Percentiles rank a stretch among this genome's conserved stretches.
Conservation (phyloP, 192 early-diverging fungal species). For the Mortierella hygrophila region DNA sequence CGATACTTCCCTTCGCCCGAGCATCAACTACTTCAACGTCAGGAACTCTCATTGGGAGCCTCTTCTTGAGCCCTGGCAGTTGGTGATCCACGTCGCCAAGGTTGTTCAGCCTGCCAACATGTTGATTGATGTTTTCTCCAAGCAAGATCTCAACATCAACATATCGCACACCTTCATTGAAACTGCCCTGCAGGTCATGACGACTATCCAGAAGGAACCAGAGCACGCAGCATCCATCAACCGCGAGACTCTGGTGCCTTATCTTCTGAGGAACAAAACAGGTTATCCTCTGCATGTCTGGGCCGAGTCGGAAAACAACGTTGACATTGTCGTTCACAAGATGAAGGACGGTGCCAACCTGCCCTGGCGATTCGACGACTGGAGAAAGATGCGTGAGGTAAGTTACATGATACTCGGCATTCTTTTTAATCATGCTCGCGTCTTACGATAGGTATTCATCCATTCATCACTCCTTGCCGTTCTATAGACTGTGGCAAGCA, state of each 20-base stretch:
- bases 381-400: slow-evolving; percentile 92
- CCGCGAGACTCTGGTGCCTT: slow-evolving; percentile 68
- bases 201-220: slow-evolving; percentile 58
- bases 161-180: slow-evolving; percentile 86
- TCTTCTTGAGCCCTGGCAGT: slow-evolving; percentile 91
- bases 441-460: neutral
- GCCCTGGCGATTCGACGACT: slow-evolving; percentile 98
- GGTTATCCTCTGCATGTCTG: slow-evolving; percentile 93
- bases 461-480: neutral
- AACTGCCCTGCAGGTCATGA: slow-evolving; percentile 71
- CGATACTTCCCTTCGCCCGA: slow-evolving; percentile 75
- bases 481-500: slow-evolving; percentile 40
- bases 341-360: slow-evolving; percentile 80
- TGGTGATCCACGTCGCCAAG: slow-evolving; percentile 67
- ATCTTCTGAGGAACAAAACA: slow-evolving; percentile 90
- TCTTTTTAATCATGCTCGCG: neutral
- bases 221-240: slow-evolving; percentile 38
- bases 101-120: slow-evolving; percentile 54
- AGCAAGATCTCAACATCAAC: slow-evolving; percentile 86
- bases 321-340: slow-evolving; percentile 76
- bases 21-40: slow-evolving; percentile 95
- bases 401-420: slow-evolving; percentile 6
- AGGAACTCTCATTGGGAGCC: slow-evolving; percentile 99
- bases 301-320: slow-evolving; percentile 75
- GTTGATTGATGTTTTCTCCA: slow-evolving; percentile 76